phyloP scores from a whole-genome alignment of 2,329 filamentous ascomycete genomes.

The Sporothrix brunneoviolacea region DNA sequence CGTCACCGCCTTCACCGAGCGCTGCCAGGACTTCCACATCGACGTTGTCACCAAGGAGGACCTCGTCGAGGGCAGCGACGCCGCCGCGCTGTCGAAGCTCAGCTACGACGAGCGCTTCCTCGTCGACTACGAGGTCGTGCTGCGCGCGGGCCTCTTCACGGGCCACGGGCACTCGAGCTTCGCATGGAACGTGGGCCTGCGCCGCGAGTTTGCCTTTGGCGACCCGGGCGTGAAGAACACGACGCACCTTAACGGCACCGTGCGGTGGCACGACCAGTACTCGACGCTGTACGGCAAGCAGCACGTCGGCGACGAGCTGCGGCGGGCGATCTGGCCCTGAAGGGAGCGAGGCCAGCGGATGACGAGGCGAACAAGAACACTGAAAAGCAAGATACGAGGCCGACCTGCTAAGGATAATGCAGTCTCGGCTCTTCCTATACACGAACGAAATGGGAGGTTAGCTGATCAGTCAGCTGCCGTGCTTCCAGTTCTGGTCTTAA shows the following conservation, averaged over 20 bases:
- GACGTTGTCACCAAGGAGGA: slow-evolving; percentile 37
- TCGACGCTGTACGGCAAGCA: slow-evolving; percentile 26
- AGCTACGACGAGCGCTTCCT: slow-evolving; percentile 44
- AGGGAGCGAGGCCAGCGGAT: too few species aligned
- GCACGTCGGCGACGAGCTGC: slow-evolving; percentile 16
- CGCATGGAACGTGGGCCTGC: slow-evolving; percentile 40
- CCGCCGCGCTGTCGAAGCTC: slow-evolving; percentile 28
- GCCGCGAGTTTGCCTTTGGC: slow-evolving; percentile 28
- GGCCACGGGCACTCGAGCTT: slow-evolving; percentile 40
- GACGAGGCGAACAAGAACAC: too few species aligned
- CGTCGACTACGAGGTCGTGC: slow-evolving; percentile 45
- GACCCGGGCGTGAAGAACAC: slow-evolving; percentile 1
- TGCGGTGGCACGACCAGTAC: slow-evolving; percentile 29
- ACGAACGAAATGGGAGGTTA: too few species aligned
- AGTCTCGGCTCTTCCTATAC: too few species aligned
- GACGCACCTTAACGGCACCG: slow-evolving; percentile 12
- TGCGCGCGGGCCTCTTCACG: slow-evolving; percentile 35
- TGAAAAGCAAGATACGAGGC: too few species aligned
- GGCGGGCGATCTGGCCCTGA: slow-evolving; percentile 25
- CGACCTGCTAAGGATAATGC: too few species aligned
- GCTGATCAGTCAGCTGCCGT: too few species aligned
- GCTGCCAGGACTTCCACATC: slow-evolving; percentile 31
- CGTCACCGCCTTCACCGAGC: slow-evolving; percentile 29
- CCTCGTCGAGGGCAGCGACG: slow-evolving; percentile 33
- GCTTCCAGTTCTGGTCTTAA: too few species aligned